phyloP scores from a whole-genome alignment of 352 stramenopile species.

The Blastocystis sp. region DNA sequence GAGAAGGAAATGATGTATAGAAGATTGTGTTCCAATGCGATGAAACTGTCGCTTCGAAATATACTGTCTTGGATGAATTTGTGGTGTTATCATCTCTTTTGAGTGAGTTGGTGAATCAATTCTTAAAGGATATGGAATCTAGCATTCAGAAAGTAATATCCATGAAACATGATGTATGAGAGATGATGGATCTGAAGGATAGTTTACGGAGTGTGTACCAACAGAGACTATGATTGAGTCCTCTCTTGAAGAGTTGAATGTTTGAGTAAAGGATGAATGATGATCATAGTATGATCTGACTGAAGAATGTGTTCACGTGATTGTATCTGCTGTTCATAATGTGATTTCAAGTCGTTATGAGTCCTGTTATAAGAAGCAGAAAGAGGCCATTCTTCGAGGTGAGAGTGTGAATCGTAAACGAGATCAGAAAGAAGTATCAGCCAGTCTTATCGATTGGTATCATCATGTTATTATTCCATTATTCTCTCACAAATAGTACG shows the following conservation, averaged over 20 bases:
- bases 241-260: neutral
- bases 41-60: neutral
- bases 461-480: neutral
- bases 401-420: neutral
- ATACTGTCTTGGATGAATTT: slow-evolving; percentile 7
- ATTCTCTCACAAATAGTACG: neutral
- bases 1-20: neutral
- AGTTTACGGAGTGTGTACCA: neutral
- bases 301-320: neutral
- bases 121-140: neutral
- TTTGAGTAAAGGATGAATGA: neutral
- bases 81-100: neutral
- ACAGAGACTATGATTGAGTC: neutral
- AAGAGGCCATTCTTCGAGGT: neutral
- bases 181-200: neutral
- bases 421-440: slow-evolving; percentile 5
- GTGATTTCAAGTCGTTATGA: neutral
- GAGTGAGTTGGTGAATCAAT: neutral
- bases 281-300: neutral
- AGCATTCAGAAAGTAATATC: neutral
- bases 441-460: neutral
- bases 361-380: neutral
- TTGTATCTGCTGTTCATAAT: neutral
- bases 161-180: neutral
- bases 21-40: neutral